These are phyloP conservation scores for Hymenoscyphus infarciens DNA, from an alignment of 2,329 filamentous ascomycete genomes.

Conservation along the genomic window DNA sequence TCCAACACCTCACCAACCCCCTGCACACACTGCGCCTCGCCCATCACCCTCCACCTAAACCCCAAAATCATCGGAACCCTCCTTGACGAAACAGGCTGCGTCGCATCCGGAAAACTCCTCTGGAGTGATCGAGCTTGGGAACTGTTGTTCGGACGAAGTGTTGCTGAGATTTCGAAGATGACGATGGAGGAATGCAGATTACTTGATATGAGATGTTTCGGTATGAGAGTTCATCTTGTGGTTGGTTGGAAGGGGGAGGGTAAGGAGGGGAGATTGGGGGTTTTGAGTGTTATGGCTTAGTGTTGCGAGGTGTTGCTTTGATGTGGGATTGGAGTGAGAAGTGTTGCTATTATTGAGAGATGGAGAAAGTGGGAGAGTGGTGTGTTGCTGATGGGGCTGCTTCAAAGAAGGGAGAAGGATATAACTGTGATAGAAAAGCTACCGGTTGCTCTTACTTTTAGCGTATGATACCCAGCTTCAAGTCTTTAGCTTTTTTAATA, in stretches of 20 bases:
- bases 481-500: not conserved
- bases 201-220: slow-evolving; percentile 50
- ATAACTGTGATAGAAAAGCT: not conserved
- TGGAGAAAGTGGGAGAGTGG: not conserved
- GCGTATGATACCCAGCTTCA: not conserved
- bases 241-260: slow-evolving; percentile 48
- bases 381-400: not conserved
- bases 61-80: slow-evolving; percentile 41
- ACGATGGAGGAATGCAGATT: slow-evolving; percentile 41
- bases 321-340: not conserved
- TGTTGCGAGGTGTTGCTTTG: not conserved
- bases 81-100: slow-evolving; percentile 53
- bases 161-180: slow-evolving; percentile 39
- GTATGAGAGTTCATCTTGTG: slow-evolving; percentile 49
- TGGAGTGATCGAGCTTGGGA: slow-evolving; percentile 52
- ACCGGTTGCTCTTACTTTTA: not conserved
- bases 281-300: slow-evolving; percentile 38
- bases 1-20: slow-evolving; percentile 42
- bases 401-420: not conserved
- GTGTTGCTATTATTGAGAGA: not conserved
- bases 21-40: slow-evolving; percentile 40
- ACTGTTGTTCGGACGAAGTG: slow-evolving; percentile 44
- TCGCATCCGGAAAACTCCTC: slow-evolving; percentile 49
- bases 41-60: slow-evolving; percentile 38
- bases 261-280: slow-evolving; percentile 39